These are phyloP conservation scores for Coffea humblotiana DNA, from an alignment of 305 asterid genomes.

Conservation along the genomic window DNA sequence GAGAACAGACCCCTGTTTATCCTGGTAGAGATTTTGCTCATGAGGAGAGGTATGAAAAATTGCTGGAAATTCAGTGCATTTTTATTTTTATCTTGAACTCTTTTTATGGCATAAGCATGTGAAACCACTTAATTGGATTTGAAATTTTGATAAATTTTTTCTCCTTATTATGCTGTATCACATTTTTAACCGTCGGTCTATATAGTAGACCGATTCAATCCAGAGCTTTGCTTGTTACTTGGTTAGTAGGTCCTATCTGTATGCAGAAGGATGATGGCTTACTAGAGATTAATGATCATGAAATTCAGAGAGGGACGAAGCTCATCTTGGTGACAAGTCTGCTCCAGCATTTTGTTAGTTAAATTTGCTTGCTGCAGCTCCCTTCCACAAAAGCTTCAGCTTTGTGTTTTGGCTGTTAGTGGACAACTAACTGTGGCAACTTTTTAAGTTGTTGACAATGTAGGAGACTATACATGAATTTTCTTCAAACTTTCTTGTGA, in stretches of 20 bases:
- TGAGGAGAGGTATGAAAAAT: constrained; percentile 54
- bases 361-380: neutral
- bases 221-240: neutral
- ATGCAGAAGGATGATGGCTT: neutral
- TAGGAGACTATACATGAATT: neutral
- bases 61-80: constrained; percentile 19
- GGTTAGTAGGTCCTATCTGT: neutral
- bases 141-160: neutral
- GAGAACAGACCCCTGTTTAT: constrained; percentile 30
- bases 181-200: neutral
- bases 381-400: neutral
- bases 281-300: neutral
- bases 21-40: constrained; percentile 32
- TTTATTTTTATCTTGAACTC: neutral
- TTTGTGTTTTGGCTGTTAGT: neutral
- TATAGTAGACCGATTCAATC: neutral
- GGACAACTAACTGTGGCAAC: neutral
- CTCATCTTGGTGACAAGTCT: neutral
- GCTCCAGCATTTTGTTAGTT: neutral
- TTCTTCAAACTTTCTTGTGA: neutral
- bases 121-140: constrained; percentile 3
- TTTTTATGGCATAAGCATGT: neutral
- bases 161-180: neutral
- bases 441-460: neutral
- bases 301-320: neutral